Base-by-base conservation (phyloP, 2,329 filamentous ascomycete species). In the Scopulariopsis brevicaulis region DNA sequence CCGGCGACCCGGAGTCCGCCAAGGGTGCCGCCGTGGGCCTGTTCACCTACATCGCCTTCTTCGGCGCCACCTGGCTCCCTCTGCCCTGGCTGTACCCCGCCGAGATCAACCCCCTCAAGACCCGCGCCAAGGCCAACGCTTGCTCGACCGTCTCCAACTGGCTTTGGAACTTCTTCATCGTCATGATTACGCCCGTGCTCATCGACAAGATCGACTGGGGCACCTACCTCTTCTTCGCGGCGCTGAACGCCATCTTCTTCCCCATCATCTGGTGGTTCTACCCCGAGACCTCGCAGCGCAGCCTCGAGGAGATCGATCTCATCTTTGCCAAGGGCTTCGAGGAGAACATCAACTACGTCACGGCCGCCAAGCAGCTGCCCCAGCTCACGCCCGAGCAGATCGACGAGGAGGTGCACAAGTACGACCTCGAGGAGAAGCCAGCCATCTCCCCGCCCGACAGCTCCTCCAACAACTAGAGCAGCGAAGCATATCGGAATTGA, bases 121-220 rank as follows among this genome's bases (percentile, higher is more conserved):
- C 85, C 64, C 75, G 82, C 43, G 81, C 81, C 2, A 78, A 78
- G 65, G 79, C 76, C 34, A 84, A 85, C 76, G 81, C 80, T 1
- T 67, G 85, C 1, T 77, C 81, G 0, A 86, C 83, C 0, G 77
- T 81, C 0, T 78, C 77, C 63, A 86, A 86, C 69, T 86, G 84
- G 84, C 73, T 77, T 35, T 89, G 84, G 84, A 89, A 90, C 69
- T 91, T 91, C 71, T 76, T 89, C 62, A 79, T 85, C 60, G 82
- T 82, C 0, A 92, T 92, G 74, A 90, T 90, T 74, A 90, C 89
- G 0, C 86, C 88, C 0, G 91, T 90, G 70, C 91, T 92, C 62
- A 73, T 86, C 4, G 70, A 79, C 53, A 74, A 76, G 18, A 79
- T 74, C 7, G 69, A 68, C 3, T 80, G 71, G 65, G 77, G 78